Conservation (phyloP, 2,329 filamentous ascomycete species). For the Biscogniauxia marginata region DNA sequence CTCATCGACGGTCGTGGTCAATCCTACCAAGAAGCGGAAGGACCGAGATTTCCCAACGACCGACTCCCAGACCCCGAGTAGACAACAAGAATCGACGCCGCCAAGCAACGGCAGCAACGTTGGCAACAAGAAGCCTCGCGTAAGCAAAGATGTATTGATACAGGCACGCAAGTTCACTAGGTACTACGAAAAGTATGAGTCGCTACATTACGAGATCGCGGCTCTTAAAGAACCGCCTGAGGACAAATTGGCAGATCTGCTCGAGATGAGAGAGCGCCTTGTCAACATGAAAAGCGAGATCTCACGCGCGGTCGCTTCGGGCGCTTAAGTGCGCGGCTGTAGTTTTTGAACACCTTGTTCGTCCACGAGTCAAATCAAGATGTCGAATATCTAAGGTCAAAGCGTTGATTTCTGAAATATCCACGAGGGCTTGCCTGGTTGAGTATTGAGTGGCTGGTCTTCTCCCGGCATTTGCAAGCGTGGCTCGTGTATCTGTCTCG, state of each 20-base stretch:
- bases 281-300: conserved; percentile 60
- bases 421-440: background rate
- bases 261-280: conserved; percentile 55
- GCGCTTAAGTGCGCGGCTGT: conserved; percentile 6
- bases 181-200: conserved; percentile 56
- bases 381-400: background rate
- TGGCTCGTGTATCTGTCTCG: background rate
- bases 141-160: conserved; percentile 49
- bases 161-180: conserved; percentile 56
- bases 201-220: conserved; percentile 55
- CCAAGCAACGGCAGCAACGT: conserved; percentile 2
- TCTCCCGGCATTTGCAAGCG: background rate
- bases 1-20: conserved; percentile 3
- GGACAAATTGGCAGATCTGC: conserved; percentile 49
- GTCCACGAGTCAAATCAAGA: background rate
- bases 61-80: conserved; percentile 31
- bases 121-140: conserved; percentile 38
- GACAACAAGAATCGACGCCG: conserved; percentile 25
- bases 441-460: background rate
- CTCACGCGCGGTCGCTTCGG: conserved; percentile 43
- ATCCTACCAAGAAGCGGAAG: conserved; percentile 44
- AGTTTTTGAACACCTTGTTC: background rate
- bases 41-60: conserved; percentile 24
- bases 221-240: conserved; percentile 49
- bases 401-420: background rate